A percentile compares a stretch with the other conserved stretches of the same genome.
These are phyloP conservation scores for Penstemon eatonii DNA, from an alignment of 257 asterid species.

Conservation along the genomic window DNA sequence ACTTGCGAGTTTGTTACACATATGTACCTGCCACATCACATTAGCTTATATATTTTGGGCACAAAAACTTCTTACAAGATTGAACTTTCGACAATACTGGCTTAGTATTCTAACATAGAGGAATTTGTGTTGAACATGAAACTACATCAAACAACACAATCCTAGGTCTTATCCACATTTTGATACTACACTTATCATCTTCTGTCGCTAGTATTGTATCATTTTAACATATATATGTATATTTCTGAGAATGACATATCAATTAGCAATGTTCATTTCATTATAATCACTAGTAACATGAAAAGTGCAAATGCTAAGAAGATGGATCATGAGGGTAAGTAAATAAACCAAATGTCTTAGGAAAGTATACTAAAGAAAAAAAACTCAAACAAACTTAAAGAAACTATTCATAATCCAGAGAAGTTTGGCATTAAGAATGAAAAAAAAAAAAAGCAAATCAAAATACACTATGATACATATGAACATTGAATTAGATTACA, in stretches of 20 bases:
- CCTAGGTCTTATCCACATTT: neutral
- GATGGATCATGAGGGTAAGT: neutral
- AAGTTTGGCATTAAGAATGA: too few species aligned
- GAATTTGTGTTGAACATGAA: neutral
- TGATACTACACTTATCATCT: neutral
- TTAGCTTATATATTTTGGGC: neutral
- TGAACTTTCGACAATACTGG: neutral
- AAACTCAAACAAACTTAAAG: neutral
- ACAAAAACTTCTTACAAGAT: neutral
- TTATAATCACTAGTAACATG: neutral
- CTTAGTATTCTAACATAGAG: neutral
- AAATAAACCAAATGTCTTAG: constrained; percentile 1
- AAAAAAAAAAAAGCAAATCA: too few species aligned
- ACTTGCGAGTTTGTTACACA: constrained; percentile 96
- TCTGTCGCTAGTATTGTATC: neutral
- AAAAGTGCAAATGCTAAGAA: neutral
- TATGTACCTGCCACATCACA: constrained; percentile 61
- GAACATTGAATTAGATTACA: too few species aligned
- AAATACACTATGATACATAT: too few species aligned
- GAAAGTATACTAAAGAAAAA: neutral
- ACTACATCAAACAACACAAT: neutral
- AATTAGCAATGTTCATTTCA: neutral
- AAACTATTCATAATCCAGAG: neutral
- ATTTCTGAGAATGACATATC: neutral
- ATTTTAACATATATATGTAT: neutral